A percentile compares a stretch with the other conserved stretches of the same genome.
phyloP scores from a whole-genome alignment of 2,329 filamentous ascomycete species.

The Chaetomiaceae sp. region DNA sequence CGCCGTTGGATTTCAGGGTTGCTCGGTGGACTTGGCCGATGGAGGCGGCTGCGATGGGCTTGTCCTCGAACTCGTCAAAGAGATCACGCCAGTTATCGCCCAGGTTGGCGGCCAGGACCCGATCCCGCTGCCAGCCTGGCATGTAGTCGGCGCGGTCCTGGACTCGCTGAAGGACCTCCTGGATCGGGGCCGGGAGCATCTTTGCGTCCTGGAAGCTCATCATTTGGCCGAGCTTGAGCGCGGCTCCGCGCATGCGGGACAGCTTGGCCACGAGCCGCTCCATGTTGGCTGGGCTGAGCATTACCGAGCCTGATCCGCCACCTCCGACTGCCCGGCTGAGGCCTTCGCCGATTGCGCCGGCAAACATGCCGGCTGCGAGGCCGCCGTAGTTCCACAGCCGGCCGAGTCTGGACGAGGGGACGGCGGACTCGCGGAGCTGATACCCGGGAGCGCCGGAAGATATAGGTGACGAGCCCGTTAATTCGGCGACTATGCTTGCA shows the following conservation, averaged over 20 bases:
- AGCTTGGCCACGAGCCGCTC: constrained; percentile 88
- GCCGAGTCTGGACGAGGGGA: constrained; percentile 81
- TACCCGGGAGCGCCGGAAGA: constrained; percentile 43
- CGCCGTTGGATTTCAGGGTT: constrained; percentile 67
- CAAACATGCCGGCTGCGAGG: constrained; percentile 89
- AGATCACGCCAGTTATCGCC: constrained; percentile 80
- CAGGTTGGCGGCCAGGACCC: constrained; percentile 73
- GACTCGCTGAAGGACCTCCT: constrained; percentile 85
- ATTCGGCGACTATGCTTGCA: constrained; percentile 23
- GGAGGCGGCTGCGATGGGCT: constrained; percentile 89
- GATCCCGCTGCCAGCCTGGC: constrained; percentile 87
- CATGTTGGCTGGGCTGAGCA: constrained; percentile 87
- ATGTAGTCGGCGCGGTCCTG: constrained; percentile 98
- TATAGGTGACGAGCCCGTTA: constrained; percentile 11
- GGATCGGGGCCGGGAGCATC: constrained; percentile 82
- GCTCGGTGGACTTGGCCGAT: constrained; percentile 95
- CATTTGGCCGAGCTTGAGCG: constrained; percentile 96
- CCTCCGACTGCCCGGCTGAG: constrained; percentile 75
- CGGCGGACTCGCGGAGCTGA: constrained; percentile 78
- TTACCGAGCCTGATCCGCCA: constrained; percentile 65
- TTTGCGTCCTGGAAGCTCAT: constrained; percentile 97
- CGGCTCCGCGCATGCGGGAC: constrained; percentile 92
- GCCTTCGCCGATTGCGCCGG: constrained; percentile 82
- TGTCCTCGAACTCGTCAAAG: constrained; percentile 81
- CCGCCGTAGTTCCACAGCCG: constrained; percentile 94